Evolutionary conservation across 192 early-diverging fungal genomes (phyloP).

Genomic region (Linnemannia schmuckeri): DNA sequence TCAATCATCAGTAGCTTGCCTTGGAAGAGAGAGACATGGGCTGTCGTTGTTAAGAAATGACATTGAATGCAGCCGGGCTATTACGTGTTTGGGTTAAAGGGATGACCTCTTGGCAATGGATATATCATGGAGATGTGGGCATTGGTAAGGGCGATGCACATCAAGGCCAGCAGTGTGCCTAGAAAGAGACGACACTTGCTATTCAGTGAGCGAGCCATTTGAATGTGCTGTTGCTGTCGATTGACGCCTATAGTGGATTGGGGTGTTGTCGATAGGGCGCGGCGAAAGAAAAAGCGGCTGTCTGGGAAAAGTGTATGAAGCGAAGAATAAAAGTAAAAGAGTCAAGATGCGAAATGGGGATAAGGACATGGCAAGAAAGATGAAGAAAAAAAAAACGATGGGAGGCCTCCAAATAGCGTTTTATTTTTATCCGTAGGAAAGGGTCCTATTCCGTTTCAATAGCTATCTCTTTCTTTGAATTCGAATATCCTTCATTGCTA

Average conservation of each 20-base stretch:
- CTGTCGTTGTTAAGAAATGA: not conserved
- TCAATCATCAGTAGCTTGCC: not conserved
- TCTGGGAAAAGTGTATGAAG: not conserved
- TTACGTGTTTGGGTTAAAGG: constrained; percentile 53
- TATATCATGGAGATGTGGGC: constrained; percentile 56
- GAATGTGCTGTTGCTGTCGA: not conserved
- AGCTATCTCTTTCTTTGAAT: not conserved
- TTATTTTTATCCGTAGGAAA: not conserved
- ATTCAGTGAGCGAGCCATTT: not conserved
- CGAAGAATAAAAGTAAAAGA: constrained; percentile 5
- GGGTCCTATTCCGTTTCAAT: no score
- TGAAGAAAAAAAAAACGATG: no score
- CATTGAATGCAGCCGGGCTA: not conserved
- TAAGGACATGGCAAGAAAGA: no score
- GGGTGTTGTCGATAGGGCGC: not conserved
- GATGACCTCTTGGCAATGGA: constrained; percentile 50
- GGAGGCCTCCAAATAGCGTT: not conserved
- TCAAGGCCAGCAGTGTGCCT: not conserved
- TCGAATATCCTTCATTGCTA: not conserved
- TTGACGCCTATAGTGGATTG: not conserved
- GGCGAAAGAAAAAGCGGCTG: not conserved
- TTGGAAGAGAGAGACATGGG: not conserved
- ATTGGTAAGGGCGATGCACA: not conserved
- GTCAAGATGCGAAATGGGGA: no score
- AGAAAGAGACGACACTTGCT: constrained; percentile 4